Base-by-base conservation (phyloP, 1,284 basidiomycete species). In the Tilletia caries region DNA sequence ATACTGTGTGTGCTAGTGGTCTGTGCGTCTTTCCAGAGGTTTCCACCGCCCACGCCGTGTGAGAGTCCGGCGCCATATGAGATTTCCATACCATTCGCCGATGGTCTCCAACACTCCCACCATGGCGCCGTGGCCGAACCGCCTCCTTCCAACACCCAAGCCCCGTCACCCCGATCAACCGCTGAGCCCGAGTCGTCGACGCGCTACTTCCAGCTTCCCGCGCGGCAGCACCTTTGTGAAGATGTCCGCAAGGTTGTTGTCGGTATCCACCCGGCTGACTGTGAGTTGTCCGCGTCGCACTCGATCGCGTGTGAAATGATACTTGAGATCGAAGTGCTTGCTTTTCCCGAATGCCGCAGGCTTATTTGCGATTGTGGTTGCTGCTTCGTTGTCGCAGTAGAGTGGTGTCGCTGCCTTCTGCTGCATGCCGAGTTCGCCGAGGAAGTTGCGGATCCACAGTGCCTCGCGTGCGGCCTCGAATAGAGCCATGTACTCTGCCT, bases 381-480 rank as follows among this genome's bases (percentile, higher is more conserved):
- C 71, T 15, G 74, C 68, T 29, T 79, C 73, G 71, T 84, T 84
- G 68, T 84, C 77, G 67, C 72, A 73, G 6, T 65, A 46, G 29
- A 84, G 33, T 1, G 68, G 58, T 1, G 70, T 67, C 0, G 80
- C 73, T 0, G 60, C 70, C 1, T 68, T 27, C 13, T 71, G 65
- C 0, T 69, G 69, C 20, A 66, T 66, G 10, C 71, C 64, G 0
- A 85, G 64, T 34, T 82, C 79, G 0, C 13, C 15, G 1, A 83
- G 70, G 1, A 85, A 64, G 0, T 67, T 33, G 0, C 71, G 64
- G 2, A 87, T 73, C 85, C 85, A 87, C 0, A 84, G 41, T 1
- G 81, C 73, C 68, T 87, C 85, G 34, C 78, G 77, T 2, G 76
- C 79, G 0, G 84, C 87, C 84, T 89, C 89, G 86, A 78, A 71